Base-by-base conservation (phyloP, 495 filamentous ascomycete species). In the Daldinia grandis region DNA sequence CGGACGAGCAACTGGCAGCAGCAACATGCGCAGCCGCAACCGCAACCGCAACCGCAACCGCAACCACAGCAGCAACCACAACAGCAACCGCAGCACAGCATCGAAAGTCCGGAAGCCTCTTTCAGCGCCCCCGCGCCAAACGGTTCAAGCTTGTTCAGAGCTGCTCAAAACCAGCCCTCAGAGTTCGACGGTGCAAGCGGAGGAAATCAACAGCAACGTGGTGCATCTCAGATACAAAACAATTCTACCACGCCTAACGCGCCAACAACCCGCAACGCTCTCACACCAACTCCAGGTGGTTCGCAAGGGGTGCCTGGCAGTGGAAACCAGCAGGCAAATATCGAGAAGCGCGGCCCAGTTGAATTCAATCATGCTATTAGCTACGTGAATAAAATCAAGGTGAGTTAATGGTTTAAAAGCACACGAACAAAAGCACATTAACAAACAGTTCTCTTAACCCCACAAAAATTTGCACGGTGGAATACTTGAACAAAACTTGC, bases 301-400 rank as follows among this genome's bases (percentile, higher is more conserved):
- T 78, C 76, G 1, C 81, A 78, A 49, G 75, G 77, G 30, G 73
- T 61, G 24, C 75, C 82, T 66, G 85, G 81, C 62, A 82, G 82
- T 35, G 76, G 78, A n/a, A 79, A 74, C 10, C 79, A 81, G 53
- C 90, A 91, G 62, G 80, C 84, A 4, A 91, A 87, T 40, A 77
- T 92, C 65, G 93, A 94, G 79, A 95, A 95, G 81, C 87, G 93
- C 65, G 93, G 94, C 10, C 96, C 96, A 12, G 96, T 99, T 2
- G 96, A 99, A 76, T 99, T 99, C 81, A 99, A 99, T 79, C 96
- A 99, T 82, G 96, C 96, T 0, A 99, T 99, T 66, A 98, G 94
- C 76, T 99, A 99, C 76, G 96, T 99, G 50, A 99, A 99, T 77
- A 99, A 99, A 81, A 99, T 99, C 60, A 99, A 99, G 89, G 94